These are phyloP conservation scores for Pelargonium cotyledonis DNA, from an alignment of 441 rosid genomes.

Conservation along the genomic window DNA sequence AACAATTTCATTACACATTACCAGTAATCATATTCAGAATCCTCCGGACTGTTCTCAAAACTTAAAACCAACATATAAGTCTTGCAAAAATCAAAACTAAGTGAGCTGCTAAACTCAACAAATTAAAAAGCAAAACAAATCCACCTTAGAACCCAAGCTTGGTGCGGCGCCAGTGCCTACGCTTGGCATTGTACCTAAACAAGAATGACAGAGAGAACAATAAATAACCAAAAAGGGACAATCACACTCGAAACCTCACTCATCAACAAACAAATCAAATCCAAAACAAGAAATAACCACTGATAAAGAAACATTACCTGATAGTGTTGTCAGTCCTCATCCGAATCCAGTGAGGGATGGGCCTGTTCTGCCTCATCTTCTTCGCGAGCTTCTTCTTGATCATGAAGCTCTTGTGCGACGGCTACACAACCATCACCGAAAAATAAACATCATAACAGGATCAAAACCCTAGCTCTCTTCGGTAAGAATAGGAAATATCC, in stretches of 20 bases:
- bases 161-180: neutral
- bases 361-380: constrained; percentile 13
- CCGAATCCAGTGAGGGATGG: constrained; percentile 11
- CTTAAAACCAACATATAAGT: neutral
- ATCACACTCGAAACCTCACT: neutral
- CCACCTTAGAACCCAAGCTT: neutral
- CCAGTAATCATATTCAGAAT: neutral
- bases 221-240: neutral
- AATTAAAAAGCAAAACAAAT: neutral
- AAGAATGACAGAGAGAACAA: neutral
- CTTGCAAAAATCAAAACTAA: neutral
- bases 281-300: neutral
- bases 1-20: neutral
- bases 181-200: constrained; percentile 8
- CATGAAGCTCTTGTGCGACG: constrained; percentile 9
- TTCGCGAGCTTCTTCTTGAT: constrained; percentile 12
- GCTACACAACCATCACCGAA: neutral
- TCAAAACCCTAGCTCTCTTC: too few relatives aligned
- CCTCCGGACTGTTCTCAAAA: too few relatives aligned
- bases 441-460: too few relatives aligned
- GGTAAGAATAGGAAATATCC: neutral
- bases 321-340: constrained; percentile 9
- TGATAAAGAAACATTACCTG: neutral
- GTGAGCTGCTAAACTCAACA: neutral
- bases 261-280: neutral